Evolutionary conservation across 2,329 filamentous ascomycete species (phyloP).

Genomic region (Nannizzia gypsea): DNA sequence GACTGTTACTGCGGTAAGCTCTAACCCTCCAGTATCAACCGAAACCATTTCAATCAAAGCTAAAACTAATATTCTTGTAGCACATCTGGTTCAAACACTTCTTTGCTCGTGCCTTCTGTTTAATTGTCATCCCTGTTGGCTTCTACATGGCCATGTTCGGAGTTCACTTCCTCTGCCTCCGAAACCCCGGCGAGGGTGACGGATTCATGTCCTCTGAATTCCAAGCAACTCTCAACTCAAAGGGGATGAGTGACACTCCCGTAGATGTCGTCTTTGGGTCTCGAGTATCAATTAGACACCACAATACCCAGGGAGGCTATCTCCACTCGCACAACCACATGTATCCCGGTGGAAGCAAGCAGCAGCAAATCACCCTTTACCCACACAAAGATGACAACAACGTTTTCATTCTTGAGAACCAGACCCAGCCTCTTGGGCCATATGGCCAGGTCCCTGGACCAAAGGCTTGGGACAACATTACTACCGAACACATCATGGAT

Average conservation of each 20-base stretch:
- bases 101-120: conserved; percentile 76
- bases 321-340: conserved; percentile 93
- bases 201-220: conserved; percentile 99
- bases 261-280: conserved; percentile 87
- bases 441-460: conserved; percentile 73
- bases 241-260: conserved; percentile 89
- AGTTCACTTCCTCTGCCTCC: conserved; percentile 86
- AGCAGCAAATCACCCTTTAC: conserved; percentile 96
- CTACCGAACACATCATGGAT: conserved; percentile 59
- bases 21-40: conserved; percentile 78
- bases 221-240: conserved; percentile 91
- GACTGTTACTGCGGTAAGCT: conserved; percentile 62
- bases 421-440: conserved; percentile 73
- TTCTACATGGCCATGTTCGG: conserved; percentile 98
- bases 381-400: conserved; percentile 99
- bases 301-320: conserved; percentile 96
- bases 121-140: conserved; percentile 74
- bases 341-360: conserved; percentile 95
- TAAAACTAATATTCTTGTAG: conserved; percentile 22
- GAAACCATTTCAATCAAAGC: conserved; percentile 37
- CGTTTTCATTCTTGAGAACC: conserved; percentile 84
- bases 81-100: conserved; percentile 89
- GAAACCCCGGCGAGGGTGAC: conserved; percentile 92
- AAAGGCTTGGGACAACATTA: conserved; percentile 67
- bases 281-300: conserved; percentile 73